Base-by-base conservation (phyloP, 1,139 yeast species). In the Yarrowia galli region DNA sequence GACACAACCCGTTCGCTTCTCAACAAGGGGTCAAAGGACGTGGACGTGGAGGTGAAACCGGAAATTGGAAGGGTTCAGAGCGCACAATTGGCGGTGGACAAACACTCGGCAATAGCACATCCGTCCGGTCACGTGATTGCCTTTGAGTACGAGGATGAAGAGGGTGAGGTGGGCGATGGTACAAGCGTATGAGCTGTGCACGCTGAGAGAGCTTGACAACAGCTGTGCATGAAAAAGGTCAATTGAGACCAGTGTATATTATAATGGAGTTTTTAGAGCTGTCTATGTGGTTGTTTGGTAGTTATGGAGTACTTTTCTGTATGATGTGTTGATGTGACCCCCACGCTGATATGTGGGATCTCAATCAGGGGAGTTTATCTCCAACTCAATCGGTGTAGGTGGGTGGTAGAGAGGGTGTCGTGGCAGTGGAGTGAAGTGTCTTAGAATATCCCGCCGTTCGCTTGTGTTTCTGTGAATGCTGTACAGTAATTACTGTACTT, bases 1-100 rank as follows among this genome's bases (percentile, higher is more conserved):
- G 60, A 53, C 43, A 53, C 60, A 15, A 53, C 60, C 5, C 43
- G 60, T 16, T 53, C 60, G 60, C 23, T 36, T 36, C 43, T 53
- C 16, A 36, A 36, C 7, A 53, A 22, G 35, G 60, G 32, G 22
- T 16, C 25, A 3, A 51, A 20, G 42, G 40, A 7, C 4, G 18
- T 12, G n/a, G 5, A 32, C n/a, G n/a, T n/a, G 22, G 22, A 49
- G 18, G 54, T 35, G 20, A 12, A 18, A 8, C 42, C 13, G 28
- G 42, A 20, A 3, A 20, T 36, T 10, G 25, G 28, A 18, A n/a
- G 13, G 16, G 60, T 28, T 28, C 32, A 28, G 32, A 28, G 32
- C 9, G 32, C 32, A 8, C 10, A 28, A 1, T 28, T 3, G 32
- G 32, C 32, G 32, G 32, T 28, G 8, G 32, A 28, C 32, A 28